phyloP scores from a whole-genome alignment of 1,284 basidiomycete species.

The Volvariella surrecta region DNA sequence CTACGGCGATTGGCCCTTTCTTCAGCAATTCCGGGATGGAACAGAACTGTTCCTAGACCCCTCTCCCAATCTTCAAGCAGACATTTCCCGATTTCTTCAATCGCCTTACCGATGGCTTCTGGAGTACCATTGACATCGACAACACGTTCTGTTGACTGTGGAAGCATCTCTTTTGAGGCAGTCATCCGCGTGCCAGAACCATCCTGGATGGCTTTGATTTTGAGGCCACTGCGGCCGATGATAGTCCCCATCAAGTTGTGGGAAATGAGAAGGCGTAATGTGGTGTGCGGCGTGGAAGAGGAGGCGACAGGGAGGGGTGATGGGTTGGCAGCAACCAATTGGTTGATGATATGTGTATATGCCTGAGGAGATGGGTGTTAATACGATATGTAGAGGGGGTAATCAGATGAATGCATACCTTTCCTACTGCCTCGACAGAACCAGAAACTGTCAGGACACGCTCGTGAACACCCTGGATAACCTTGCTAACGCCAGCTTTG shows the following conservation, averaged over 20 bases:
- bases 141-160: conserved; percentile 96
- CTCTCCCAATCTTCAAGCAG: conserved; percentile 96
- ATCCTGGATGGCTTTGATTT: conserved; percentile 99
- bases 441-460: conserved; percentile 93
- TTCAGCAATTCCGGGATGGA: conserved; percentile 85
- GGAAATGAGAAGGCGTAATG: conserved; percentile 93
- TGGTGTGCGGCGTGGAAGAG: conserved; percentile 70
- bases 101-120: conserved; percentile 85
- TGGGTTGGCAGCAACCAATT: conserved; percentile 76
- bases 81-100: conserved; percentile 93
- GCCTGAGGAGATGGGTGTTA: conserved; percentile 44
- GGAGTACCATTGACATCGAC: conserved; percentile 94
- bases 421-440: conserved; percentile 84
- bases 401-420: conserved; percentile 38
- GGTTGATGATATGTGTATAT: conserved; percentile 90
- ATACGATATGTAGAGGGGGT: conserved; percentile 7
- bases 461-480: conserved; percentile 95
- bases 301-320: conserved; percentile 56
- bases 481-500: conserved; percentile 98
- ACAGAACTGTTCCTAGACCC: conserved; percentile 87
- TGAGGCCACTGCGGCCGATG: conserved; percentile 93
- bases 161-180: conserved; percentile 97
- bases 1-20: conserved; percentile 53
- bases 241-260: conserved; percentile 99
- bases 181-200: conserved; percentile 95